A percentile compares a stretch with the other conserved stretches of the same genome.
Conservation (phyloP, 257 asterid species). For the Catharanthus roseus region DNA sequence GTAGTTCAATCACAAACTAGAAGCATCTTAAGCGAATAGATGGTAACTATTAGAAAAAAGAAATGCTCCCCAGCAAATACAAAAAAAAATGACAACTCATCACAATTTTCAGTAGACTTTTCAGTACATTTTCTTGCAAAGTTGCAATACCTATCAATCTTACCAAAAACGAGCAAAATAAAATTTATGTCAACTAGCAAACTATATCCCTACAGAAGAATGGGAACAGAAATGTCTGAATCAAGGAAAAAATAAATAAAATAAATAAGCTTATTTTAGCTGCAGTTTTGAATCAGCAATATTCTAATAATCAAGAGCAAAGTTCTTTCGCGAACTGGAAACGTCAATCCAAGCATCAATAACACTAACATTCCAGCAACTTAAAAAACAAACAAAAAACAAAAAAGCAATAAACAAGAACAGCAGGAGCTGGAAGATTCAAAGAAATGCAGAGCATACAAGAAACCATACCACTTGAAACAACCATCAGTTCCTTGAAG, state of each 20-base stretch:
- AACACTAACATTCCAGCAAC: not conserved
- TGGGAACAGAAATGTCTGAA: not conserved
- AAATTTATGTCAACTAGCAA: not conserved
- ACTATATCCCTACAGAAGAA: not conserved
- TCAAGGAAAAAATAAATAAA: not conserved
- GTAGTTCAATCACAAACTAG: not conserved
- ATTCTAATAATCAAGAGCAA: not conserved
- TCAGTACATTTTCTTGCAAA: not conserved
- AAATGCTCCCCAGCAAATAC: not conserved
- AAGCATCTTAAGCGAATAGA: not conserved
- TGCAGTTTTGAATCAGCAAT: not conserved
- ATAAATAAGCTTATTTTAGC: not conserved
- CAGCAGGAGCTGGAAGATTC: not conserved
- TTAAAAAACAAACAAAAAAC: not conserved
- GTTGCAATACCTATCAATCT: not conserved
- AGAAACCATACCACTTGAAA: slow-evolving; percentile 68
- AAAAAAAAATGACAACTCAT: not conserved
- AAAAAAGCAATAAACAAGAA: not conserved
- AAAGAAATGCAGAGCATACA: not conserved
- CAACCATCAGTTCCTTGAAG: slow-evolving; percentile 97
- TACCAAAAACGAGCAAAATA: not conserved
- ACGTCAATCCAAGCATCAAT: not conserved
- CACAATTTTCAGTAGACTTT: not conserved
- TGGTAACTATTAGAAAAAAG: too few relatives aligned
- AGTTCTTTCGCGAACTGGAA: not conserved